These are phyloP conservation scores for Trichoderma parareesei DNA, from an alignment of 495 filamentous ascomycete species.

Conservation along the genomic window DNA sequence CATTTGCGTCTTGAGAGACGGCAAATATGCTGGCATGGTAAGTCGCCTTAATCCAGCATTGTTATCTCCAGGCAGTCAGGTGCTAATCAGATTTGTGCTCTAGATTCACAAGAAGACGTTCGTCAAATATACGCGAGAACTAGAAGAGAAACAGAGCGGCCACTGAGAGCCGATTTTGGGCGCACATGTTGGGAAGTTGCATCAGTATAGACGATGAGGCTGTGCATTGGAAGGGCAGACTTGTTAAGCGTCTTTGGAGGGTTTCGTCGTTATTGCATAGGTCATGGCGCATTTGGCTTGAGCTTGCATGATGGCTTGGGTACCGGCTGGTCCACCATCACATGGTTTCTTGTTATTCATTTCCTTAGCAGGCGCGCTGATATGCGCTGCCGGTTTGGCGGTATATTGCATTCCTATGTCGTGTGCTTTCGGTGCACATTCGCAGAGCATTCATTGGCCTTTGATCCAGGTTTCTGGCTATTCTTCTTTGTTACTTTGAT, in stretches of 20 bases:
- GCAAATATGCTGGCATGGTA: slow-evolving; percentile 81
- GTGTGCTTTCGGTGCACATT: not conserved
- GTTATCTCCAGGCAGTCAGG: slow-evolving; percentile 4
- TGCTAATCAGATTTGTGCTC: slow-evolving; percentile 19
- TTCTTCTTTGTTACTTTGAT: not conserved
- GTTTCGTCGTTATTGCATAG: not conserved
- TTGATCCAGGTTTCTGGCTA: not conserved
- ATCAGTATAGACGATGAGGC: not conserved
- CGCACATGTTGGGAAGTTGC: not conserved
- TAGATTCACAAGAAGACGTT: slow-evolving; percentile 91
- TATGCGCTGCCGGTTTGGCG: not conserved
- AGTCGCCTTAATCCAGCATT: slow-evolving; percentile 19
- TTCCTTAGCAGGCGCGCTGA: not conserved
- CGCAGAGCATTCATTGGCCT: not conserved
- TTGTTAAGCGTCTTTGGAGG: not conserved
- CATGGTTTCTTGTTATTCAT: not conserved
- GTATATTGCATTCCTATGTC: not conserved
- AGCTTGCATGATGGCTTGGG: not conserved
- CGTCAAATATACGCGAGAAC: slow-evolving; percentile 83
- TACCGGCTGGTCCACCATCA: not conserved
- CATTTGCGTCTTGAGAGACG: slow-evolving; percentile 79
- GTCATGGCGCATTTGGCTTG: slow-evolving; percentile 7
- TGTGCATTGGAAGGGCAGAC: not conserved
- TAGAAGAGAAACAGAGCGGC: slow-evolving; percentile 50
- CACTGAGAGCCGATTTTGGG: not conserved